A percentile compares a stretch with the other conserved stretches of the same genome.
These are phyloP conservation scores for Helianthus tuberosus DNA, from an alignment of 129 eudicot genomes.

Conservation along the genomic window DNA sequence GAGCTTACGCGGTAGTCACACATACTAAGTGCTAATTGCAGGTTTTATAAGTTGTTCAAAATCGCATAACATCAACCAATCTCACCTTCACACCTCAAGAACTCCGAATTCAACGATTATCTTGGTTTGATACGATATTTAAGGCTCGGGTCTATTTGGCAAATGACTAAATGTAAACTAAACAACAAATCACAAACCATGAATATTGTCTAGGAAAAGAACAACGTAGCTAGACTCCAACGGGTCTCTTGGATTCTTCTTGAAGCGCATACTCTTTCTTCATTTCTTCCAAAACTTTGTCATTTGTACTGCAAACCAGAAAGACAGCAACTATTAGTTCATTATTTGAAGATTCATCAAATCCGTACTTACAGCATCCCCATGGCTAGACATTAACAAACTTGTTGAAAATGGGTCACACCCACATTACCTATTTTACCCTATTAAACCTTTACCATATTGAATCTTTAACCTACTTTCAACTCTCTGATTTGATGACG, in stretches of 20 bases:
- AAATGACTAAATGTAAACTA: neutral
- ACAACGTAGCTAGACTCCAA: conserved; percentile 36
- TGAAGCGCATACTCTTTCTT: conserved; percentile 79
- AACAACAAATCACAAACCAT: neutral
- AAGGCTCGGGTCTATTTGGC: neutral
- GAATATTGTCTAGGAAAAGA: neutral
- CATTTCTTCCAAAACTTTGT: conserved; percentile 80
- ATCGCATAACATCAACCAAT: neutral
- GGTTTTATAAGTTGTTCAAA: neutral
- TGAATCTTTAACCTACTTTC: conserved; percentile 5
- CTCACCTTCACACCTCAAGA: neutral
- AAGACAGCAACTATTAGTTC: neutral
- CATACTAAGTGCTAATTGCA: no score
- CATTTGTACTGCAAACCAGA: conserved; percentile 71
- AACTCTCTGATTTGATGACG: neutral
- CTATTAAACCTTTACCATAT: neutral
- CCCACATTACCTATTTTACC: neutral
- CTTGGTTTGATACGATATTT: neutral
- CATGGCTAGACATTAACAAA: neutral
- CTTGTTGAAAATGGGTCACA: neutral
- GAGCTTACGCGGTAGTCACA: no score
- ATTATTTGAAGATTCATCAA: neutral
- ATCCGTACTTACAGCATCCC: neutral
- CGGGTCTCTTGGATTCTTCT: conserved; percentile 56
- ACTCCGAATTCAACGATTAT: neutral